Conservation (phyloP, 2,329 filamentous ascomycete species). For the Botrytis tulipae region DNA sequence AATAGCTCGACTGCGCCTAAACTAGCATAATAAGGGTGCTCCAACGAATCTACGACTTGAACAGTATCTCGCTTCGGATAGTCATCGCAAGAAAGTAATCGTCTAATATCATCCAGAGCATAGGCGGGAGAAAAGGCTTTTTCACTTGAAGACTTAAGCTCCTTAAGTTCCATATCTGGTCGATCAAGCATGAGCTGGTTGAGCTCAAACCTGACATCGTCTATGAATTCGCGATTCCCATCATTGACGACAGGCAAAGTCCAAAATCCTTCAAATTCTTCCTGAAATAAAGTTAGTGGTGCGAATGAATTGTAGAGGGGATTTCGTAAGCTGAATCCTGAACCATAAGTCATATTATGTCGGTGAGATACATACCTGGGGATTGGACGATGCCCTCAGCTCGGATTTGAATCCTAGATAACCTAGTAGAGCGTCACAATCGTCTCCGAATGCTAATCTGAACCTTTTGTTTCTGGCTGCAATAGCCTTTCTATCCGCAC, state of each 20-base stretch:
- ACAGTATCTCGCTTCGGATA: slow-evolving; percentile 34
- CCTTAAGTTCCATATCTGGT: slow-evolving; percentile 26
- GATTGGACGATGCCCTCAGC: slow-evolving; percentile 35
- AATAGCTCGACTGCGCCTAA: slow-evolving; percentile 63
- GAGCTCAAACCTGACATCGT: slow-evolving; percentile 60
- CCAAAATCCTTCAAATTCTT: slow-evolving; percentile 38
- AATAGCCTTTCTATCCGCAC: slow-evolving; percentile 50
- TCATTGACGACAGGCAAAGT: slow-evolving; percentile 33
- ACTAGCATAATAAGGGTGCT: slow-evolving; percentile 53
- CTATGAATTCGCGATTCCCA: slow-evolving; percentile 45
- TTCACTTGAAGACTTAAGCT: slow-evolving; percentile 20
- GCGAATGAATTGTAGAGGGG: neutral
- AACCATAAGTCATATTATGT: neutral
- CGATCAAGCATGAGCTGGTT: slow-evolving; percentile 29
- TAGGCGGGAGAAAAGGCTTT: slow-evolving; percentile 20
- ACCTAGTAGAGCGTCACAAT: slow-evolving; percentile 57
- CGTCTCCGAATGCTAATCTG: slow-evolving; percentile 58
- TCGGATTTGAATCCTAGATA: slow-evolving; percentile 54
- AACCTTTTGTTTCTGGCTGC: slow-evolving; percentile 62
- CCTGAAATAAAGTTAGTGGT: slow-evolving; percentile 26
- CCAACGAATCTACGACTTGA: slow-evolving; percentile 40
- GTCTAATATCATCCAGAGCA: slow-evolving; percentile 33
- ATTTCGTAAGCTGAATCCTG: neutral
- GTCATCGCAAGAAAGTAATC: slow-evolving; percentile 34
- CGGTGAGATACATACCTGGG: slow-evolving; percentile 40